Evolutionary conservation across 2,329 filamentous ascomycete species (phyloP), one percentile per base, ranked within the genome.

Genomic region (Alternaria burnsii): DNA sequence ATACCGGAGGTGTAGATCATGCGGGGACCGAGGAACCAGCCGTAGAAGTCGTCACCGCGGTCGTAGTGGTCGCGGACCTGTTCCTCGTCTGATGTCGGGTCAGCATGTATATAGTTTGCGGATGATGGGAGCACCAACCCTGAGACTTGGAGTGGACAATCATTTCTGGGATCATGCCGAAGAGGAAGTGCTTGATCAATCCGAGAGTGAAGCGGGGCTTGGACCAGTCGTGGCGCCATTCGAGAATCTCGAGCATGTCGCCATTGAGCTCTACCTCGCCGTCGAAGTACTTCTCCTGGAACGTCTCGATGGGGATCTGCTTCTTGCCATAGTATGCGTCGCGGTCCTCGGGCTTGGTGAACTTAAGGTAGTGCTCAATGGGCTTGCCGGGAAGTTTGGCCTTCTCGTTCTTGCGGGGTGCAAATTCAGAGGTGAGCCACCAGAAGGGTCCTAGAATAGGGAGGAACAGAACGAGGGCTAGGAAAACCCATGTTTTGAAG

Each of bases 1-100:
- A 99, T 85, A 73, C 95, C 95, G 52, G 92, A 96, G 52, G 95
- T 99, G 85, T 98, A 98, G 82, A 98, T 93, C 95, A 98, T 99
- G 76, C 94, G 94, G 61, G 94, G 94, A 63, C 95, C 95, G 66
- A 98, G 88, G 87, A 98, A 98, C 93, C 94, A 99, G 79, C 88
- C 91, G 85, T 99, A 99, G 83, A 97, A 97, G 82, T 98, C 95
- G 79, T 99, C 93, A 76, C 95, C 95, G 68, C 93, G 90, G 86
- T 98, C 95, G 82, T 99, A 99, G 84, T 97, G 93, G 80, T 94
- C 93, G 77, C 94, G 93, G 58, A 98, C 94, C 83, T 98, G 95
- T 81, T 98, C 94, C 86, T 97, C 94, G 72, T 98, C 94, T 93
- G n/a, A 28, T 18, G 38, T 12, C 9, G 30, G 16, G 55, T 61